These are phyloP conservation scores for Cladophialophora chaetospira DNA, from an alignment of 2,329 filamentous ascomycete species.

Conservation along the genomic window DNA sequence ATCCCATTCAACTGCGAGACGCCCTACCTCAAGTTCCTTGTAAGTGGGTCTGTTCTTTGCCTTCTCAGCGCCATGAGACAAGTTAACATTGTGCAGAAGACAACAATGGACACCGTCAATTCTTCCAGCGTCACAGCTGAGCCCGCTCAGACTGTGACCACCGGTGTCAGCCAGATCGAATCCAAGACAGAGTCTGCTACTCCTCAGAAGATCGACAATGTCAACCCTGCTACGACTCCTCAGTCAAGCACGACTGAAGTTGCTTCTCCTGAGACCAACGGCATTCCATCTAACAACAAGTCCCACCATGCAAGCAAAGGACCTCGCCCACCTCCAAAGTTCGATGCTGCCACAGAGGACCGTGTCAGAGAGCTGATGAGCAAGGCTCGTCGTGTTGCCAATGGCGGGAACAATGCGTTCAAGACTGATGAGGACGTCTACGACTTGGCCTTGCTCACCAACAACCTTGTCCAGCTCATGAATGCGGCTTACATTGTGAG, in stretches of 20 bases:
- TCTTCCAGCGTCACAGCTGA: conserved; percentile 1
- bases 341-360: conserved; percentile 3
- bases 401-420: neutral
- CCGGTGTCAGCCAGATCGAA: neutral
- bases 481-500: conserved; percentile 18
- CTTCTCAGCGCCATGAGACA: neutral
- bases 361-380: conserved; percentile 6
- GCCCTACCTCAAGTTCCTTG: neutral
- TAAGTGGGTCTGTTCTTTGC: neutral
- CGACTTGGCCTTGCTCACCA: conserved; percentile 6
- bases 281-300: neutral
- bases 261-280: neutral
- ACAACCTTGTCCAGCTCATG: conserved; percentile 17
- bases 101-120: neutral
- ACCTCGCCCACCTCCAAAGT: neutral
- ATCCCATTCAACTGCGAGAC: neutral
- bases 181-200: neutral
- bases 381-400: neutral
- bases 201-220: neutral
- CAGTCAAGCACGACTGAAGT: neutral
- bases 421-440: neutral
- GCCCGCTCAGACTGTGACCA: neutral
- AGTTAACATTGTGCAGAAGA: neutral
- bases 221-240: neutral
- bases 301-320: neutral